phyloP scores from a whole-genome alignment of 305 asterid species.

The Nicotiana rustica region DNA sequence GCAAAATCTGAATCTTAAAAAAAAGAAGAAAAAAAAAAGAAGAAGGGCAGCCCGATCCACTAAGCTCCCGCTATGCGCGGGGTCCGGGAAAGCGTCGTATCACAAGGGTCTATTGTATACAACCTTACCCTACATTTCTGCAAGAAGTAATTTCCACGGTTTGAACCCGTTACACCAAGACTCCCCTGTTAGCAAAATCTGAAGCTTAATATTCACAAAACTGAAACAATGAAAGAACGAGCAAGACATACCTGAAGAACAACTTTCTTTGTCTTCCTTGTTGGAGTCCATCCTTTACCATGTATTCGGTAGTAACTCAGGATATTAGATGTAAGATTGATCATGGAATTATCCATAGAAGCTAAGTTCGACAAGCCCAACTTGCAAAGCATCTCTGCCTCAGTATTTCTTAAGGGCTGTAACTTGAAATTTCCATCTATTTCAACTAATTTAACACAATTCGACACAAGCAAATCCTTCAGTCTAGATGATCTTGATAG shows the following conservation, averaged over 20 bases:
- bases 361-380: slow-evolving; percentile 30
- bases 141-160: too few species aligned
- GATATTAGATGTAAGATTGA: slow-evolving; percentile 30
- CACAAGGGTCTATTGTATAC: too few species aligned
- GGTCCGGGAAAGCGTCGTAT: too few species aligned
- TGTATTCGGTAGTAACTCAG: slow-evolving; percentile 33
- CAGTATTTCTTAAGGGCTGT: slow-evolving; percentile 23
- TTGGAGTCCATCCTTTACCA: slow-evolving; percentile 33
- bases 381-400: slow-evolving; percentile 19
- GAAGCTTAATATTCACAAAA: background rate
- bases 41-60: too few species aligned
- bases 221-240: too few species aligned
- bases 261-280: slow-evolving; percentile 32
- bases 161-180: too few species aligned
- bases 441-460: slow-evolving; percentile 31
- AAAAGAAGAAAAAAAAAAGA: too few species aligned
- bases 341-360: slow-evolving; percentile 26
- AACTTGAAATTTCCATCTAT: slow-evolving; percentile 38
- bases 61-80: too few species aligned
- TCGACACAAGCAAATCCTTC: background rate
- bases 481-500: slow-evolving; percentile 24
- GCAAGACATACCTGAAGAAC: slow-evolving; percentile 34
- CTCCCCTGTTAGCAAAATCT: background rate
- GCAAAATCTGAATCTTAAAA: background rate
- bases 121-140: too few species aligned